Conservation (phyloP, 2,329 filamentous ascomycete genomes). For the Ophiocordyceps camponoti-rufipedis region DNA sequence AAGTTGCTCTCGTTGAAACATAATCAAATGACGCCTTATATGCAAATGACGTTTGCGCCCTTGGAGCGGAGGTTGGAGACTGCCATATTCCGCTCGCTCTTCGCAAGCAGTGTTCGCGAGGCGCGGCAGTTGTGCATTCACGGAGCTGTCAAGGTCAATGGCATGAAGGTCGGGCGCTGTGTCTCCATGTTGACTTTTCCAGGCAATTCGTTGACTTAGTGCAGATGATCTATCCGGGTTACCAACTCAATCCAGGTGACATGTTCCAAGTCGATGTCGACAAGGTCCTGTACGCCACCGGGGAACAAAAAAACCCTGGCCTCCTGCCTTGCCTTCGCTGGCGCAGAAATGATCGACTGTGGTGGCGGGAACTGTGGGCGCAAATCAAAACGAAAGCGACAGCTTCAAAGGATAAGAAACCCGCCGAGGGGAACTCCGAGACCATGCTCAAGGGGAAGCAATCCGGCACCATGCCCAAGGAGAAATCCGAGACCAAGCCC, state of each 20-base stretch:
- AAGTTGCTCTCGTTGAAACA: conserved; percentile 15
- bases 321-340: conserved; percentile 7
- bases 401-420: not conserved
- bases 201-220: conserved; percentile 1
- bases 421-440: too few species aligned
- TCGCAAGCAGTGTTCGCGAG: conserved; percentile 83
- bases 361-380: not conserved
- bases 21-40: conserved; percentile 55
- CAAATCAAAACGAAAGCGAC: not conserved
- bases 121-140: conserved; percentile 90
- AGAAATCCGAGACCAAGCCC: too few species aligned
- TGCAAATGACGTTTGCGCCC: conserved; percentile 90
- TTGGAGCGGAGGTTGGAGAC: conserved; percentile 82
- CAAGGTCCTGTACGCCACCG: conserved; percentile 75
- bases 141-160: conserved; percentile 87
- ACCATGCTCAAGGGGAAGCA: too few species aligned
- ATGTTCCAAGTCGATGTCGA: conserved; percentile 94
- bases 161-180: conserved; percentile 55
- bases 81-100: conserved; percentile 84
- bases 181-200: not conserved
- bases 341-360: conserved; percentile 5
- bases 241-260: conserved; percentile 89
- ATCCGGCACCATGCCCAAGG: too few species aligned
- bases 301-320: conserved; percentile 41
- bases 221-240: conserved; percentile 82